These are phyloP conservation scores for Albizia julibrissin DNA, from an alignment of 306 rosid genomes.

Conservation along the genomic window DNA sequence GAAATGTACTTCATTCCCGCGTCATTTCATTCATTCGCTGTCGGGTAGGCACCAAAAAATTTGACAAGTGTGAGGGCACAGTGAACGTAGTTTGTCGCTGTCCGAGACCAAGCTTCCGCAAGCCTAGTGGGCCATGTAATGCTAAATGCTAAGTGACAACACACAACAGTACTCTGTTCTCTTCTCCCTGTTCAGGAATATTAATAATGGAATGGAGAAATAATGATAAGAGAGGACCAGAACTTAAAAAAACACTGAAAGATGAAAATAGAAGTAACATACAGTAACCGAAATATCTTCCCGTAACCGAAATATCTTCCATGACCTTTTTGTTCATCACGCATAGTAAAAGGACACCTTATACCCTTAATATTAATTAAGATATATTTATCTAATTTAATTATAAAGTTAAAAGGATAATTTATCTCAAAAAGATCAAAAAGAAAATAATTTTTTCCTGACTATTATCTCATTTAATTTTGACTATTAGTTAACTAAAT, in stretches of 20 bases:
- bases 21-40: not conserved
- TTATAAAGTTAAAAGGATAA: too few species aligned
- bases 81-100: not conserved
- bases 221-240: not conserved
- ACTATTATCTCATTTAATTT: too few species aligned
- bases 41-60: not conserved
- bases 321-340: too few species aligned
- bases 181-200: not conserved
- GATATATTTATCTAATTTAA: too few species aligned
- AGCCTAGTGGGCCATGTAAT: not conserved
- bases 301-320: too few species aligned
- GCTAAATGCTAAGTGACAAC: not conserved
- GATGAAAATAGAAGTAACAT: not conserved
- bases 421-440: too few species aligned
- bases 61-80: slow-evolving; percentile 9
- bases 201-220: not conserved
- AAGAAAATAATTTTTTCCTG: too few species aligned
- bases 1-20: slow-evolving; percentile 28
- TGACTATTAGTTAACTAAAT: too few species aligned
- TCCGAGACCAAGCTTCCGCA: not conserved
- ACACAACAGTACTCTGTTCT: not conserved
- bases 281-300: too few species aligned
- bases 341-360: too few species aligned
- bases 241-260: not conserved
- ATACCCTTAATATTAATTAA: too few species aligned